Conservation (phyloP, 2,329 filamentous ascomycete genomes). For the Endoconidiophora polonica region DNA sequence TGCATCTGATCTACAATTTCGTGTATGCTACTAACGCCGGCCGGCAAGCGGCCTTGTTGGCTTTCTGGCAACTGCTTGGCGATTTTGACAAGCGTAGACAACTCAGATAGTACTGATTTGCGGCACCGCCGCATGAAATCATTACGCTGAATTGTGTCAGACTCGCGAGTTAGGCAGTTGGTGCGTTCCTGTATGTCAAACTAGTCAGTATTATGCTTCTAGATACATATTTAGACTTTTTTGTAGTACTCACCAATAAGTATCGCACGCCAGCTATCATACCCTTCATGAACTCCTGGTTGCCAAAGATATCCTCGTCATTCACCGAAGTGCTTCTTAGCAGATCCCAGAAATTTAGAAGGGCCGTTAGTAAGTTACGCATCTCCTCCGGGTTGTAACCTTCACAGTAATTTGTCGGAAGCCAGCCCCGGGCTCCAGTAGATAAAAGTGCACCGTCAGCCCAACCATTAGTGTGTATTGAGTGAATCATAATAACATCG, state of each 20-base stretch:
- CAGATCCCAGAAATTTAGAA: slow-evolving; percentile 86
- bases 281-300: slow-evolving; percentile 86
- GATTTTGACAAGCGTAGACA: slow-evolving; percentile 77
- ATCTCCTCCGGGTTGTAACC: slow-evolving; percentile 82
- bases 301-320: slow-evolving; percentile 63
- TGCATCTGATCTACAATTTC: slow-evolving; percentile 84
- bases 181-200: slow-evolving; percentile 53
- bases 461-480: slow-evolving; percentile 96
- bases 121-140: slow-evolving; percentile 63
- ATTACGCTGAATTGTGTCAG: slow-evolving; percentile 54
- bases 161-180: slow-evolving; percentile 72
- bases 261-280: slow-evolving; percentile 86
- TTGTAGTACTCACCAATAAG: slow-evolving; percentile 50
- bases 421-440: slow-evolving; percentile 78
- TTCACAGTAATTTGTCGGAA: slow-evolving; percentile 97
- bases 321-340: slow-evolving; percentile 61
- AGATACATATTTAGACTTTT: too few relatives aligned
- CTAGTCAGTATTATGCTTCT: background rate
- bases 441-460: slow-evolving; percentile 83
- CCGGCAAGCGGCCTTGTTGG: slow-evolving; percentile 30
- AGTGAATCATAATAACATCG: slow-evolving; percentile 86
- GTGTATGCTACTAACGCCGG: slow-evolving; percentile 35
- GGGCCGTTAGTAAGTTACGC: slow-evolving; percentile 64
- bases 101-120: slow-evolving; percentile 74
- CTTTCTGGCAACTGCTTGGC: slow-evolving; percentile 71